Conservation (phyloP, 768 basidiomycete species). For the Suillus subalutaceus region DNA sequence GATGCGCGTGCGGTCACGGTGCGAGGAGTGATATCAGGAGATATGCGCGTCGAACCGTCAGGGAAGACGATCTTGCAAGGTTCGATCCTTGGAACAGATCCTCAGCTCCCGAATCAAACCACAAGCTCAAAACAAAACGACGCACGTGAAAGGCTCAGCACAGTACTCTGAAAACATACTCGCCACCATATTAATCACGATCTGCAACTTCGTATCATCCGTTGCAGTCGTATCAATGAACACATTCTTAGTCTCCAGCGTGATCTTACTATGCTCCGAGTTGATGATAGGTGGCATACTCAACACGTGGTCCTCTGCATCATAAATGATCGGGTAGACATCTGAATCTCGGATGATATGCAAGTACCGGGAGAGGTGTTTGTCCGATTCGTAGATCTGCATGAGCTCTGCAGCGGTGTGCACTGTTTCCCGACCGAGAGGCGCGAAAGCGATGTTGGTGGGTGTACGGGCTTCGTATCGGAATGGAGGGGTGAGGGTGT, state of each 20-base stretch:
- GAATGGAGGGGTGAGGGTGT: slow-evolving; percentile 87
- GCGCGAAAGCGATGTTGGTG: slow-evolving; percentile 88
- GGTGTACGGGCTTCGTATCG: slow-evolving; percentile 82
- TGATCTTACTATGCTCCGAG: slow-evolving; percentile 96
- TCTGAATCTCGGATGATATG: slow-evolving; percentile 94
- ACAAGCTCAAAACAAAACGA: slow-evolving; percentile 16
- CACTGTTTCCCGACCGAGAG: slow-evolving; percentile 75
- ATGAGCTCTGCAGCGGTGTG: slow-evolving; percentile 92
- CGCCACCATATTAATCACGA: slow-evolving; percentile 91
- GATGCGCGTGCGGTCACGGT: slow-evolving; percentile 76
- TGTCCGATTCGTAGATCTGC: slow-evolving; percentile 95
- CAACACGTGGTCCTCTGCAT: slow-evolving; percentile 81
- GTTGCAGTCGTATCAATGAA: slow-evolving; percentile 98
- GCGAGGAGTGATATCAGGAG: slow-evolving; percentile 79
- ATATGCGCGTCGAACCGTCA: slow-evolving; percentile 73
- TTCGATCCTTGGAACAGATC: slow-evolving; percentile 67
- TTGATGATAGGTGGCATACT: slow-evolving; percentile 99
- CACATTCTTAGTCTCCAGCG: slow-evolving; percentile 88
- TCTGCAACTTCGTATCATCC: slow-evolving; percentile 93
- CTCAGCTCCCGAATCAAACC: not conserved
- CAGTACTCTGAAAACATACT: slow-evolving; percentile 99
- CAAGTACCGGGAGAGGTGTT: slow-evolving; percentile 87
- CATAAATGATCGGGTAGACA: slow-evolving; percentile 98
- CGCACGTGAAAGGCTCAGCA: slow-evolving; percentile 88
- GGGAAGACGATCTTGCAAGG: slow-evolving; percentile 85